phyloP scores from a whole-genome alignment of 257 asterid species.

The Solanum infundibuliforme region DNA sequence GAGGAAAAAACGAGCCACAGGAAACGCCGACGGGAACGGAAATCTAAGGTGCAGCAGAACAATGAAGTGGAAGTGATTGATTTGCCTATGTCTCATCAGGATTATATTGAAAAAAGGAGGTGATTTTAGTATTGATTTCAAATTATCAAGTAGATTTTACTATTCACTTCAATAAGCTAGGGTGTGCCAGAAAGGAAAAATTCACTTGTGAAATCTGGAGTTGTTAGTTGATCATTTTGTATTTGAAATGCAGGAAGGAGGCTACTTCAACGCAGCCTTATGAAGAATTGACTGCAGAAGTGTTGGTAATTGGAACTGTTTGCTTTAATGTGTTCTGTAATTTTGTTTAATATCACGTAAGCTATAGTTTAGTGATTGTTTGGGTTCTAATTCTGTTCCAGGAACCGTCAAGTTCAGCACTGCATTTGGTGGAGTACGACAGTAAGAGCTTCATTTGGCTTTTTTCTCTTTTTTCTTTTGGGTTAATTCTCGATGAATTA shows the following conservation, averaged over 20 bases:
- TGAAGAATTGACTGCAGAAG: constrained; percentile 50
- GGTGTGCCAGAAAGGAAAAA: background rate
- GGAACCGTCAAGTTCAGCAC: constrained; percentile 37
- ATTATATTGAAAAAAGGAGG: constrained; percentile 61
- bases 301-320: constrained; percentile 34
- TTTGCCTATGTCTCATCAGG: constrained; percentile 72
- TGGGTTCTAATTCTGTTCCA: constrained; percentile 13
- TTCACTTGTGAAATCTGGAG: background rate
- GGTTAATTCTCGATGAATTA: background rate
- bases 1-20: constrained; percentile 1
- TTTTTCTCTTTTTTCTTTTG: background rate
- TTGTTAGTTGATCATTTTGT: background rate
- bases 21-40: constrained; percentile 39
- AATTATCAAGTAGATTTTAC: background rate
- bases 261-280: constrained; percentile 36
- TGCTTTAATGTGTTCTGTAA: background rate
- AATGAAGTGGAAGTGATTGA: constrained; percentile 22
- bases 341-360: background rate
- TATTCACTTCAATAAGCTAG: background rate
- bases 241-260: constrained; percentile 48
- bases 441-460: constrained; percentile 35
- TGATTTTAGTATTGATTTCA: background rate
- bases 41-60: constrained; percentile 16
- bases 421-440: constrained; percentile 55
- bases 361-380: background rate